These are phyloP conservation scores for Sugiyamaella valdiviana DNA, from an alignment of 805 yeast genomes.

Conservation along the genomic window DNA sequence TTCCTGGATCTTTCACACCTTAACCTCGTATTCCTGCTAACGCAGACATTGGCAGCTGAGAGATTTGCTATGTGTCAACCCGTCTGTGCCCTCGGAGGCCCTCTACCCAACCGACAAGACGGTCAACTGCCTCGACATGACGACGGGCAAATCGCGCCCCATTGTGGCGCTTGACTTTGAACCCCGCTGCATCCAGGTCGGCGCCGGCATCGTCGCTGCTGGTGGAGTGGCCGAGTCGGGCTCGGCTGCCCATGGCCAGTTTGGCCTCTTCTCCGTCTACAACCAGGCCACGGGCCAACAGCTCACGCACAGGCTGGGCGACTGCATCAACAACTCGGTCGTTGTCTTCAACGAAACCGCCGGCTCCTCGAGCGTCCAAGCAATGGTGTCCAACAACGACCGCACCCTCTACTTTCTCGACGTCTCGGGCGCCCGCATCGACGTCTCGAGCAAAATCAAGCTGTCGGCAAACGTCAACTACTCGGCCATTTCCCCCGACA, in stretches of 20 bases:
- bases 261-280: conserved; percentile 60
- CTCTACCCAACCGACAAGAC: conserved; percentile 54
- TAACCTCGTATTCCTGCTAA: not conserved
- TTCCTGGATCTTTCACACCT: too few relatives aligned
- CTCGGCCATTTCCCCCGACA: conserved; percentile 61
- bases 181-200: conserved; percentile 64
- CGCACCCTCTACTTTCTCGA: conserved; percentile 60
- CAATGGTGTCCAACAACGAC: conserved; percentile 82
- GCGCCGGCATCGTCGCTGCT: conserved; percentile 43
- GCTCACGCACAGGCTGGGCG: conserved; percentile 59
- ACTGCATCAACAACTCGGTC: conserved; percentile 78
- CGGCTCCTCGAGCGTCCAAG: conserved; percentile 36
- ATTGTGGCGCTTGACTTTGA: conserved; percentile 51
- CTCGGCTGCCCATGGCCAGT: conserved; percentile 34
- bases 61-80: conserved; percentile 55
- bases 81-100: conserved; percentile 35
- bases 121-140: conserved; percentile 42
- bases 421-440: conserved; percentile 44
- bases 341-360: conserved; percentile 30
- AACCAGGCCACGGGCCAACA: conserved; percentile 44
- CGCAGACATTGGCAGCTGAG: conserved; percentile 71
- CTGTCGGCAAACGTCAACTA: conserved; percentile 69
- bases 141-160: conserved; percentile 33
- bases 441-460: conserved; percentile 39
- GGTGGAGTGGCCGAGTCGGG: conserved; percentile 44